Evolutionary conservation across 2,329 filamentous ascomycete species (phyloP), one percentile per base, ranked within the genome.

Genomic region (Paecilomyces sp.): DNA sequence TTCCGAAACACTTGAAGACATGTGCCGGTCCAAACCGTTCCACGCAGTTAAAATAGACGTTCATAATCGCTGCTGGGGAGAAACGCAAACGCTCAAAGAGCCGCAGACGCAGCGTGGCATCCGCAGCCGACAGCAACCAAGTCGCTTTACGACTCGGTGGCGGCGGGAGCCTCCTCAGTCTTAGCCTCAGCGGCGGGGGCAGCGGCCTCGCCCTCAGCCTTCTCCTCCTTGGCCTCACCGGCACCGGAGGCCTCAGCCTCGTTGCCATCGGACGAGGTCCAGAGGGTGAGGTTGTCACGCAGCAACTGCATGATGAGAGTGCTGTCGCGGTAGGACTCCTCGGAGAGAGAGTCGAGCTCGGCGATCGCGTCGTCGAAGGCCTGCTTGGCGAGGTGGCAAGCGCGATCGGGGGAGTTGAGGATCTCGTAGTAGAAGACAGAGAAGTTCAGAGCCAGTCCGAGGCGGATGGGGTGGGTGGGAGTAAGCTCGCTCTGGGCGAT

Each of bases 341-440:
- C 93, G 62, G 91, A 96, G 66, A 97, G 85, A 57, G 92, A 96
- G 84, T 97, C 93, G 71, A 97, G 91, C 87, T 97, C 92, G 74
- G 93, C 93, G 77, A 97, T 97, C 73, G 93, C 93, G 78, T 97
- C 93, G 77, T 97, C 93, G 75, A 97, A 97, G 56, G 94, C 93
- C 84, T 97, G 93, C 88, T 97, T 97, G 80, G 93, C 93, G 68
- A 97, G 88, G 78, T 97, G 93, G 87, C 93, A 97, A 74, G 93
- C 93, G 76, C 90, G 91, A 80, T 97, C 92, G 73, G 92, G 93
- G 36, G 92, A 95, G 88, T 97, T 97, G 76, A 97, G 84, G 77
- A 97, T 97, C 86, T 97, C 94, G 81, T 97, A 96, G 87, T 96
- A 96, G 85, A 97, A 97, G 73, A 97, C 93, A 66, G 92, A 97